Evolutionary conservation across 2,329 filamentous ascomycete genomes (phyloP).

Genomic region (Thelonectria discophora): DNA sequence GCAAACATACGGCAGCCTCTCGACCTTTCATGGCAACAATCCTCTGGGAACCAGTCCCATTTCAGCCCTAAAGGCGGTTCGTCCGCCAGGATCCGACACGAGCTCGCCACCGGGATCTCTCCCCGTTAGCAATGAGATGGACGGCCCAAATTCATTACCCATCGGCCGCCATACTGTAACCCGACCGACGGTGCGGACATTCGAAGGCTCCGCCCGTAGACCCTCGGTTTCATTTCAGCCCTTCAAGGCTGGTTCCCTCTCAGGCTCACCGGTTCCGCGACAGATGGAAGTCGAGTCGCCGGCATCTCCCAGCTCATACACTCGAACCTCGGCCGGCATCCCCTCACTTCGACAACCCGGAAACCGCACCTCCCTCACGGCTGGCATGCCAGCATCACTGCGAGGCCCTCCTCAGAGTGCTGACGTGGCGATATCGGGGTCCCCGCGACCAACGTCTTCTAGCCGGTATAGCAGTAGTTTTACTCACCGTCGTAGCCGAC

Average conservation of each 20-base stretch:
- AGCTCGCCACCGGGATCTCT: slow-evolving; percentile 66
- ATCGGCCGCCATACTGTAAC: slow-evolving; percentile 49
- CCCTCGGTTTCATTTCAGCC: slow-evolving; percentile 92
- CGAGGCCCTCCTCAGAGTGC: slow-evolving; percentile 70
- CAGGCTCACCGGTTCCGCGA: slow-evolving; percentile 77
- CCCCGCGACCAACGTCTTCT: slow-evolving; percentile 80
- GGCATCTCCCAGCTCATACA: slow-evolving; percentile 63
- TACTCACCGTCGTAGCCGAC: slow-evolving; percentile 80
- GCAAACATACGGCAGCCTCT: slow-evolving; percentile 88
- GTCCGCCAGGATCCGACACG: slow-evolving; percentile 67
- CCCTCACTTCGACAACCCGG: slow-evolving; percentile 63
- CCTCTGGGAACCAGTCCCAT: slow-evolving; percentile 85
- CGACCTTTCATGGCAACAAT: slow-evolving; percentile 86
- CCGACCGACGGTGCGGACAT: slow-evolving; percentile 52
- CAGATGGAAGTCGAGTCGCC: slow-evolving; percentile 60
- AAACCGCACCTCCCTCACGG: slow-evolving; percentile 77
- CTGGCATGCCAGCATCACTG: slow-evolving; percentile 78
- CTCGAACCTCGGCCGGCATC: slow-evolving; percentile 58
- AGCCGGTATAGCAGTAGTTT: slow-evolving; percentile 95
- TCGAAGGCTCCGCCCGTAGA: slow-evolving; percentile 70
- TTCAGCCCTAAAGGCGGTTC: slow-evolving; percentile 79
- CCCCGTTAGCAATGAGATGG: slow-evolving; percentile 56
- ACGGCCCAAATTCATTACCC: slow-evolving; percentile 63
- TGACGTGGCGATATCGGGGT: slow-evolving; percentile 74
- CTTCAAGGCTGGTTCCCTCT: slow-evolving; percentile 96